A percentile compares a stretch with the other conserved stretches of the same genome.
phyloP scores from a whole-genome alignment of 257 asterid species.

The Solanum verrucosum region DNA sequence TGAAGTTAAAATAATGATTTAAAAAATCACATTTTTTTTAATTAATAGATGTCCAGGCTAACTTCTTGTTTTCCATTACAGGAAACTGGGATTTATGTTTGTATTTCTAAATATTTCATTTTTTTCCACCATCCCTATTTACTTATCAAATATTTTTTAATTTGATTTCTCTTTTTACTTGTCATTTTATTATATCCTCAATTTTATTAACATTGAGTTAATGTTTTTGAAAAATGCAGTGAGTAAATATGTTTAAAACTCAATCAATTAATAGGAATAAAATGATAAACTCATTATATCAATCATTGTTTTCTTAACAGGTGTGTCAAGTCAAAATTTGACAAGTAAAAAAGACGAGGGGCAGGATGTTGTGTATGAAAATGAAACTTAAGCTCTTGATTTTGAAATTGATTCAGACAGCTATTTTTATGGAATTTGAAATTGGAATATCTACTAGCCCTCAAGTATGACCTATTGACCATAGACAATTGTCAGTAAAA shows the following conservation, averaged over 20 bases:
- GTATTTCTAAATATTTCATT: neutral
- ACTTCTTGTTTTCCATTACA: constrained; percentile 9
- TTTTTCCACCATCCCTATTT: no score
- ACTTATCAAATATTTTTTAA: neutral
- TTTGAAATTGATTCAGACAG: constrained; percentile 20
- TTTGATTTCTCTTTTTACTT: no score
- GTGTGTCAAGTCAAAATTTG: no score
- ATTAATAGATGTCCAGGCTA: neutral
- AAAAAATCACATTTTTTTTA: neutral
- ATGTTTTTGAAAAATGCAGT: no score
- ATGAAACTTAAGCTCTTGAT: neutral
- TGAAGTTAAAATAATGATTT: neutral
- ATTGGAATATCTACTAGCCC: constrained; percentile 36
- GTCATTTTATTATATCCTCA: neutral
- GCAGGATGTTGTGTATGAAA: neutral
- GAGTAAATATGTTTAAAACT: no score
- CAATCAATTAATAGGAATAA: no score
- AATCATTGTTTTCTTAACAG: no score
- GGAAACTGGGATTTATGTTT: constrained; percentile 55
- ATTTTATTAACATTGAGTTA: neutral
- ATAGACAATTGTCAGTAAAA: neutral
- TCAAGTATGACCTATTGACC: constrained; percentile 18
- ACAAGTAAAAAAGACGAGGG: neutral
- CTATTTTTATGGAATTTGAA: constrained; percentile 15
- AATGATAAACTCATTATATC: no score